Percentiles rank a stretch among this genome's conserved stretches.
phyloP scores from a whole-genome alignment of 2,329 filamentous ascomycete species.

The Parastagonospora nodorum region DNA sequence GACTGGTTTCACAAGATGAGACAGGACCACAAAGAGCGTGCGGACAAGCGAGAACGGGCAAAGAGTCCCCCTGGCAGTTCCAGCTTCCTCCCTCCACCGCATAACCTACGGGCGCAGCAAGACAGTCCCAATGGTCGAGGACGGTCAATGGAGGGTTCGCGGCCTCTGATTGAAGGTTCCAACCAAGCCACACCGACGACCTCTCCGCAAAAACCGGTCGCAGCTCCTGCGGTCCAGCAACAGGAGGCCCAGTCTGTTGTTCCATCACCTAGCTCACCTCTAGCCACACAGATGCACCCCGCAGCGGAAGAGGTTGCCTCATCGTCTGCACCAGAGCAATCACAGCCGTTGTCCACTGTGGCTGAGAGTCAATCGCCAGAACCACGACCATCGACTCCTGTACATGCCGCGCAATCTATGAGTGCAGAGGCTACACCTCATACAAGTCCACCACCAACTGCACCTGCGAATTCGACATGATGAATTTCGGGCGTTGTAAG shows the following conservation, averaged over 20 bases:
- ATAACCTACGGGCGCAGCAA: slow-evolving; percentile 24
- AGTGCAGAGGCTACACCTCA: background rate
- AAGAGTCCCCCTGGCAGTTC: slow-evolving; percentile 55
- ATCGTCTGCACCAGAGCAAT: background rate
- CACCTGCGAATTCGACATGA: too few relatives aligned
- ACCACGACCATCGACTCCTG: slow-evolving; percentile 11
- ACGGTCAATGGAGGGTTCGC: slow-evolving; percentile 34
- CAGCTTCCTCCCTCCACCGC: slow-evolving; percentile 22
- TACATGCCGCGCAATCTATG: background rate
- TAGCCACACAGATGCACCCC: background rate
- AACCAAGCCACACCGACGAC: slow-evolving; percentile 29
- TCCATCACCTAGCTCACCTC: background rate
- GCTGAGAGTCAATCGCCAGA: background rate
- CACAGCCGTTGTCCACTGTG: background rate
- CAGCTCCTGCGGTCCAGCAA: background rate
- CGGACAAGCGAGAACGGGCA: slow-evolving; percentile 58
- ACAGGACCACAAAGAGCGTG: slow-evolving; percentile 61
- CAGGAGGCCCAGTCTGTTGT: background rate
- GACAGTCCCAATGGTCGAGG: slow-evolving; percentile 25
- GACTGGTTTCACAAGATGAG: slow-evolving; percentile 70
- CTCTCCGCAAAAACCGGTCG: background rate
- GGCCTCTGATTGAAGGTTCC: slow-evolving; percentile 18
- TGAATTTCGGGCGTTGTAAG: too few relatives aligned
- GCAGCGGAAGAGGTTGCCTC: background rate
- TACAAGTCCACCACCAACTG: background rate